Evolutionary conservation across 2,329 filamentous ascomycete genomes (phyloP), one percentile per base, ranked within the genome.

Genomic region (Cordyceps cateniannulata): DNA sequence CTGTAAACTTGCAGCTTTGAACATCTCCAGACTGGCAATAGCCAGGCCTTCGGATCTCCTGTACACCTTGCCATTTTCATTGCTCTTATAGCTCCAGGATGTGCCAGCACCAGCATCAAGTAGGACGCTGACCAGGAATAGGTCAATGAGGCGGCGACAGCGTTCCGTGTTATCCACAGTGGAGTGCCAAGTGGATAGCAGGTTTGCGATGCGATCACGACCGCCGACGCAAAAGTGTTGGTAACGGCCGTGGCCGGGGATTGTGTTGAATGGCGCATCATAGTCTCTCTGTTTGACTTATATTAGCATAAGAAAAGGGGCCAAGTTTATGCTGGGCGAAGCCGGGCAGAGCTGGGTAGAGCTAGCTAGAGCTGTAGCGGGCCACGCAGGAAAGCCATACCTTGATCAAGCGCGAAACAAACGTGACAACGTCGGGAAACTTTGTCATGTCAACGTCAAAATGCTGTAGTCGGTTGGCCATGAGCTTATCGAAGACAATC

Each of bases 331-430:
- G 27, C 25, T 32, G 12, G n/a, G 16, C 27, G n/a, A 7, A 27
- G 38, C 40, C 24, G 20, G 24, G 5, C 35, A 42, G n/a, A 18
- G n/a, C 57, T 45, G 18, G 44, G 25, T 20, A n/a, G 14, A 25
- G 35, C 49, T 32, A 10, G 38, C 6, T 12, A 12, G 22, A n/a
- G 6, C 40, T 29, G 22, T 14, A 16, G 5, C 14, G 24, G 42
- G 25, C 24, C 18, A 29, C n/a, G 24, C 25, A 32, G 40, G 29
- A 27, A 22, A 48, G 25, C 69, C 81, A 66, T 77, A 93, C 92
- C 88, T 96, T 96, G 79, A 97, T 96, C 65, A 97, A 93, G 45
- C 89, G 87, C n/a, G 93, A 87, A 10, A 96, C 89, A 72, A 96
- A 96, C 49, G 83, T 83, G 16, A 93, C 91, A 1, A 93, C 93